Conservation (phyloP, 495 filamentous ascomycete genomes). For the Symbiotaphrina buchneri region DNA sequence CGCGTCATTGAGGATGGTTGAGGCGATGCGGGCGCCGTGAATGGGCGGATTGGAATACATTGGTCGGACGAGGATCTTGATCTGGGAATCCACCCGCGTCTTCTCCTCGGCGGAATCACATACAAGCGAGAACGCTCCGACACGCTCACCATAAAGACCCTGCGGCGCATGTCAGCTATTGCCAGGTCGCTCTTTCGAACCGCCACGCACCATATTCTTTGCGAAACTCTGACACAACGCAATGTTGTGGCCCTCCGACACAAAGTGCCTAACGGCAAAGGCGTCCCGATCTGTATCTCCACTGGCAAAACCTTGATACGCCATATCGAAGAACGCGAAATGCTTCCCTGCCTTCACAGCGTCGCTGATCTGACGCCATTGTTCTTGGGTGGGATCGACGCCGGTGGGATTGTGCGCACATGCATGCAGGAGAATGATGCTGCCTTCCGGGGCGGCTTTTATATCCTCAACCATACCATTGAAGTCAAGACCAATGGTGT, state of each 20-base stretch:
- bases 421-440: conserved; percentile 82
- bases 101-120: conserved; percentile 71
- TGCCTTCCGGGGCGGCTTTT: conserved; percentile 67
- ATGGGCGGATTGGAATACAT: conserved; percentile 96
- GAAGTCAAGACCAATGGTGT: conserved; percentile 94
- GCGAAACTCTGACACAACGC: conserved; percentile 87
- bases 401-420: conserved; percentile 98
- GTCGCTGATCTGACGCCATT: conserved; percentile 84
- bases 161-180: conserved; percentile 7
- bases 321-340: conserved; percentile 98
- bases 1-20: conserved; percentile 76
- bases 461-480: conserved; percentile 83
- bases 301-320: conserved; percentile 94
- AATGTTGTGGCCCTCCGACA: conserved; percentile 77
- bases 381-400: conserved; percentile 76
- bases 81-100: conserved; percentile 87
- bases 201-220: conserved; percentile 80
- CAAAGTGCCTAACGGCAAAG: conserved; percentile 78
- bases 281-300: conserved; percentile 84
- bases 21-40: conserved; percentile 85
- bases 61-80: conserved; percentile 95
- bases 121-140: conserved; percentile 88
- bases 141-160: conserved; percentile 96
- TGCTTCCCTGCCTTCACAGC: conserved; percentile 77
- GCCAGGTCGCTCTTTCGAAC: background rate